Conservation (phyloP, 139 green algal species). For the Diplosphaera chodatii region DNA sequence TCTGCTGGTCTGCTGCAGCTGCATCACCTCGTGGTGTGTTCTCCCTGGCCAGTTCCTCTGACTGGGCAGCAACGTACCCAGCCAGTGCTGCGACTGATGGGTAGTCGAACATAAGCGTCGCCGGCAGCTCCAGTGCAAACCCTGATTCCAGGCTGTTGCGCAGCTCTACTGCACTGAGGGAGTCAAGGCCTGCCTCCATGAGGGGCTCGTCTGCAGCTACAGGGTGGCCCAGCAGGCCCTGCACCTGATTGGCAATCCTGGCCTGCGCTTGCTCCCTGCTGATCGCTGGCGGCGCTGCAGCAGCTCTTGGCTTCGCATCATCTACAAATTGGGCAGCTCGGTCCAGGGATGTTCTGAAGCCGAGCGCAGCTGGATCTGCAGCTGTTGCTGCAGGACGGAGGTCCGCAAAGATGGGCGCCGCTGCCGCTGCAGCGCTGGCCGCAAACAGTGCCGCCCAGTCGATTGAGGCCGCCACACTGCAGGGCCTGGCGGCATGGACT, state of each 20-base stretch:
- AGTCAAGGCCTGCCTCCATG: constrained; percentile 71
- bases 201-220: constrained; percentile 30
- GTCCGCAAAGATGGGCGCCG: not conserved
- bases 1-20: not conserved
- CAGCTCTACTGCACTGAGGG: constrained; percentile 76
- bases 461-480: not conserved
- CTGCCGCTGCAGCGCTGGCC: not conserved
- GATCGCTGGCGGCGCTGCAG: not conserved
- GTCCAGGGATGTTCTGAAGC: not conserved
- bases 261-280: not conserved
- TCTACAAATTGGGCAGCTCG: not conserved
- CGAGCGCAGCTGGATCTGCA: not conserved
- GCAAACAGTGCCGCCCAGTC: not conserved
- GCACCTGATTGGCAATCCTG: not conserved
- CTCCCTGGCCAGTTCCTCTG: not conserved
- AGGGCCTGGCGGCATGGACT: not conserved
- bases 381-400: not conserved
- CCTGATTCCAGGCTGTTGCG: constrained; percentile 58
- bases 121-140: constrained; percentile 48
- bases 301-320: too few species aligned
- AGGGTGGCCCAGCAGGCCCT: not conserved
- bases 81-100: constrained; percentile 42
- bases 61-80: constrained; percentile 29
- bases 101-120: constrained; percentile 69
- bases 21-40: too few species aligned